Conservation (phyloP, 208 protist species). For the Phytomonas sp. region DNA sequence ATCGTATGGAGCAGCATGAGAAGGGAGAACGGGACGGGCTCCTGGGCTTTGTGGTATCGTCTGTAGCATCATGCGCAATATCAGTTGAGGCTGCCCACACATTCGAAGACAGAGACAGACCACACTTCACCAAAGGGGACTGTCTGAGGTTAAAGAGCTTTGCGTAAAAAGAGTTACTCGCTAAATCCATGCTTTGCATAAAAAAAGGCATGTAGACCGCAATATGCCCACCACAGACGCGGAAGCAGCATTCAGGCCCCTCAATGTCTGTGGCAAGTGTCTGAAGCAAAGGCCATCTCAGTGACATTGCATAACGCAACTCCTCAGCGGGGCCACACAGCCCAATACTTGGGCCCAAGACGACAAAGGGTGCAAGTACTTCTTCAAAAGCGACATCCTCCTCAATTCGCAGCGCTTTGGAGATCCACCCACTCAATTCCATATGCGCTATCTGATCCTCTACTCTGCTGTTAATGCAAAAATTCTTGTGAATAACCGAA, state of each 20-base stretch:
- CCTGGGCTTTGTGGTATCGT: background rate
- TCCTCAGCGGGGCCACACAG: background rate
- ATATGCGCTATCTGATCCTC: background rate
- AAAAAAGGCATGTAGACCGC: slow-evolving; percentile 22
- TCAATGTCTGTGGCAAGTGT: background rate
- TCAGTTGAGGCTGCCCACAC: background rate
- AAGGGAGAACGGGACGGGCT: background rate
- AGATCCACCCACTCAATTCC: slow-evolving; percentile 6
- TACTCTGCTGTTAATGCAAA: background rate
- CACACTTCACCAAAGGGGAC: slow-evolving; percentile 3
- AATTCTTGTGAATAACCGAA: background rate
- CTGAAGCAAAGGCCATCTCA: background rate
- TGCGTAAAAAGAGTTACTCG: slow-evolving; percentile 16
- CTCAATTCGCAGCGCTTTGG: slow-evolving; percentile 14
- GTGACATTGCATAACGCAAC: slow-evolving; percentile 4
- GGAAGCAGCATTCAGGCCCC: background rate
- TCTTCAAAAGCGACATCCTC: slow-evolving; percentile 12
- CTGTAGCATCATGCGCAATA: background rate
- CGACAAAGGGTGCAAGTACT: background rate
- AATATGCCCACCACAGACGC: slow-evolving; percentile 7
- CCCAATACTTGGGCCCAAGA: slow-evolving; percentile 11
- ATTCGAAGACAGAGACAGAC: slow-evolving; percentile 1
- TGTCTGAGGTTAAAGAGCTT: slow-evolving; percentile 5
- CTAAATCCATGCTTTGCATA: slow-evolving; percentile 6
- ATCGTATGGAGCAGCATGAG: background rate